Conservation (phyloP, 75 land plant species). For the Picea sitchensis region DNA sequence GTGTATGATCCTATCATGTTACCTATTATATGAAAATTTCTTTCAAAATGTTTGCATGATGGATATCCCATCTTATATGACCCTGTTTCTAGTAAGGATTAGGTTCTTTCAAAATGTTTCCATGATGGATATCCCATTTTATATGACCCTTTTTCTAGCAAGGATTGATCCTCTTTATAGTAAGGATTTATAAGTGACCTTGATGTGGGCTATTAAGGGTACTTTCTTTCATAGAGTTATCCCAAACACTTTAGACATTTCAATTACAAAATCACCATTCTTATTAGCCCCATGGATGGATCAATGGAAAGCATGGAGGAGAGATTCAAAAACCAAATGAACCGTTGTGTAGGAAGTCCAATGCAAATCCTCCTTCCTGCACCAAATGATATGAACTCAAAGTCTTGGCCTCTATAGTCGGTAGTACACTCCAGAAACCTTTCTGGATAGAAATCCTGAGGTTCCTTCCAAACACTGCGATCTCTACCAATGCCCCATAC, state of each 20-base stretch:
- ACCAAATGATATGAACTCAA: constrained; percentile 1
- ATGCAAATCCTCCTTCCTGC: constrained; percentile 9
- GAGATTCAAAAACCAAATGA: constrained; percentile 10
- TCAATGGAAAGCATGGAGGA: constrained; percentile 19
- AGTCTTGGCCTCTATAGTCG: constrained; percentile 2
- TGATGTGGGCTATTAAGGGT: background rate
- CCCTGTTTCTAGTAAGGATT: no score
- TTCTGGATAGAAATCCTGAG: constrained; percentile 3
- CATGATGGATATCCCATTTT: no score
- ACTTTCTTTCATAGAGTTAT: background rate
- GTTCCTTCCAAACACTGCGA: constrained; percentile 9
- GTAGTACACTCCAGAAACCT: constrained; percentile 4
- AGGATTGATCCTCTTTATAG: no score
- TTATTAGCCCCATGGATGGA: background rate
- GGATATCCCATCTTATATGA: no score
- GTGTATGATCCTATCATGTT: no score
- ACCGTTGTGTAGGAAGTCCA: background rate
- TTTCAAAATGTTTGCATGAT: no score
- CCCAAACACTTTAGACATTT: background rate
- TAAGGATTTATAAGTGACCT: background rate
- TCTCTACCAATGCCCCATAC: constrained; percentile 15
- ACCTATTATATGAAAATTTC: no score
- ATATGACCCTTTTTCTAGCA: no score
- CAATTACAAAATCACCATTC: background rate
- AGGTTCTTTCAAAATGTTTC: no score